phyloP scores from a whole-genome alignment of 192 early-diverging fungal genomes.

The Linnemannia hyalina region DNA sequence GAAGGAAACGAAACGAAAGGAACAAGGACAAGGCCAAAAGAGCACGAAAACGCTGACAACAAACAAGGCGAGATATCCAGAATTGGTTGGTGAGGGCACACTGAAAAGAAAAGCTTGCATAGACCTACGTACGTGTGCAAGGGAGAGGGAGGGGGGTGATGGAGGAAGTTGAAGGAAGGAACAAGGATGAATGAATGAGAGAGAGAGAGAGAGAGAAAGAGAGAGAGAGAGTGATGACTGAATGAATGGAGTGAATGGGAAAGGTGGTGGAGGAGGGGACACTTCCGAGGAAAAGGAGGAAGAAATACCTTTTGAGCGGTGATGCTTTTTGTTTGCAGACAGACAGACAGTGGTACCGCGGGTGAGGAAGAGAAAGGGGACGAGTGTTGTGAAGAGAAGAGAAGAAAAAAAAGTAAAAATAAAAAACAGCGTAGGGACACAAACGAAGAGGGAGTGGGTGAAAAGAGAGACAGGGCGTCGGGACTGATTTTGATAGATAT shows the following conservation, averaged over 20 bases:
- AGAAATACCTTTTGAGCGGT: background rate
- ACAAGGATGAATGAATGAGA: background rate
- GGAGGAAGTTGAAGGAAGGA: background rate
- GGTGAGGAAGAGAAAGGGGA: too few species aligned
- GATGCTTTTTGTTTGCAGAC: too few species aligned
- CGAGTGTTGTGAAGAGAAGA: background rate
- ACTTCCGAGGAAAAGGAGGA: background rate
- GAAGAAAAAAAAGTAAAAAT: background rate
- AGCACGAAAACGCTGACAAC: background rate
- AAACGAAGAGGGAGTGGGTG: background rate
- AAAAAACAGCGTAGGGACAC: background rate
- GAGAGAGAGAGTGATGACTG: too few species aligned
- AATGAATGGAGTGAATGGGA: too few species aligned
- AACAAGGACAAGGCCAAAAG: background rate
- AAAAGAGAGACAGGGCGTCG: conserved; percentile 6
- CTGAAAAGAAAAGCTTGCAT: too few species aligned
- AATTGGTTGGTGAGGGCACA: background rate
- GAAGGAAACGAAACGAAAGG: background rate
- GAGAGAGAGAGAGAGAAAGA: background rate
- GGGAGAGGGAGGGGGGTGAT: background rate
- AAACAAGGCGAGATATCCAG: background rate
- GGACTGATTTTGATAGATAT: background rate
- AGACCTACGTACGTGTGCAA: background rate
- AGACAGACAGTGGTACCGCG: too few species aligned
- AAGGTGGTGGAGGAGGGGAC: background rate